phyloP scores from a whole-genome alignment of 129 eudicot genomes.

The Flaveria brownii region DNA sequence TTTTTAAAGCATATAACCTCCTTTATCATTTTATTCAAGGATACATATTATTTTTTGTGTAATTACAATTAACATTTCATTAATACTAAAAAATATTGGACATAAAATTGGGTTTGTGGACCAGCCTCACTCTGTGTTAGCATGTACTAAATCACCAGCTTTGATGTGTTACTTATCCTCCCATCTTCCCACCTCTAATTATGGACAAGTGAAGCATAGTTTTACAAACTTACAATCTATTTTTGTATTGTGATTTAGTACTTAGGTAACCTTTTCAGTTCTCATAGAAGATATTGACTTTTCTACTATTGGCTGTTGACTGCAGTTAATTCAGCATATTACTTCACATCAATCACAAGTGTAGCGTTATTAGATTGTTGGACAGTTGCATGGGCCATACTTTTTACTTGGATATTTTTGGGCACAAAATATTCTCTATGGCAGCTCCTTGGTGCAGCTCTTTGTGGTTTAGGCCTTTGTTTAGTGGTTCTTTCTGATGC shows the following conservation, averaged over 20 bases:
- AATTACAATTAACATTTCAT: not conserved
- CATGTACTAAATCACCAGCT: not conserved
- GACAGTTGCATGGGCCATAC: slow-evolving; percentile 77
- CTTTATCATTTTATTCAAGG: not conserved
- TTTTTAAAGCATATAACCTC: not conserved
- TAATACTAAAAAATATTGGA: not conserved
- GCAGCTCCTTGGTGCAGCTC: slow-evolving; percentile 76
- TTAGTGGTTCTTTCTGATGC: slow-evolving; percentile 73
- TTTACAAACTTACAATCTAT: not conserved
- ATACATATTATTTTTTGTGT: not conserved
- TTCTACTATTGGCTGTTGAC: not conserved
- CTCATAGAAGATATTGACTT: slow-evolving; percentile 7
- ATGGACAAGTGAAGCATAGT: not conserved
- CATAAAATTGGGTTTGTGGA: not conserved
- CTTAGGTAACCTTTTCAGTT: not conserved
- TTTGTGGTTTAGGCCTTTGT: slow-evolving; percentile 68
- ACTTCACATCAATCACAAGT: slow-evolving; percentile 86
- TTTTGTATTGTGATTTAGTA: not conserved
- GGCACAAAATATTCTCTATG: slow-evolving; percentile 62
- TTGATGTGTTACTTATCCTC: not conserved
- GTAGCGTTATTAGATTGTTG: slow-evolving; percentile 81
- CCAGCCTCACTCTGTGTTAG: not conserved
- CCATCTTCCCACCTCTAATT: not conserved
- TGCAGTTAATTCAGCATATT: slow-evolving; percentile 78
- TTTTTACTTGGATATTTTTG: slow-evolving; percentile 77